These are phyloP conservation scores for Whalleya microplaca DNA, from an alignment of 2,329 filamentous ascomycete genomes.

Conservation along the genomic window DNA sequence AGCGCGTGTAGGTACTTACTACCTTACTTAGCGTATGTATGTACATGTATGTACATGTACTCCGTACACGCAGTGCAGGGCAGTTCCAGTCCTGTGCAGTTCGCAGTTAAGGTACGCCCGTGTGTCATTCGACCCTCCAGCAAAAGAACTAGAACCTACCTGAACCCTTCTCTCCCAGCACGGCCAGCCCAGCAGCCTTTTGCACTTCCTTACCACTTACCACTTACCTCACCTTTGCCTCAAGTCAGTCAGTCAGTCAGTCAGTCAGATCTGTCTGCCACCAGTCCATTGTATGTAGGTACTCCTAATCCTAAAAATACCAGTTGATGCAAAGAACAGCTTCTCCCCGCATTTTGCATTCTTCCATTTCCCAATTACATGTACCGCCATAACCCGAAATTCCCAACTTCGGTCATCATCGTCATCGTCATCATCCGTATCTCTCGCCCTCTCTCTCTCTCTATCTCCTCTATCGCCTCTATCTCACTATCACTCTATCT, in stretches of 20 bases:
- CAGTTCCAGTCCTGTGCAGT: too few species aligned
- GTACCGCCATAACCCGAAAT: not conserved
- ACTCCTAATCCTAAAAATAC: conserved; percentile 19
- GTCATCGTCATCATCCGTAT: conserved; percentile 23
- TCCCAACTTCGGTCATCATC: conserved; percentile 24
- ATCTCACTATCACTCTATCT: conserved; percentile 19
- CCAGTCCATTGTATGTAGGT: not conserved
- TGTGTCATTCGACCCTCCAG: conserved; percentile 3
- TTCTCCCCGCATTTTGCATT: conserved; percentile 28
- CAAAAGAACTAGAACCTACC: not conserved
- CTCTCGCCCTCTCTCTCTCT: conserved; percentile 2
- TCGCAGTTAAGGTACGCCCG: too few species aligned
- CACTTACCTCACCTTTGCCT: not conserved
- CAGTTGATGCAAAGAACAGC: conserved; percentile 18
- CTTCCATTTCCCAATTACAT: not conserved
- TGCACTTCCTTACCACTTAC: not conserved
- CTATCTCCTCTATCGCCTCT: conserved; percentile 20
- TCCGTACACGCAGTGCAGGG: conserved; percentile 6
- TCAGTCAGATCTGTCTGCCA: too few species aligned
- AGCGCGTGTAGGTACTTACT: too few species aligned
- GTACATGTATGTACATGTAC: too few species aligned
- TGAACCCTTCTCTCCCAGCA: not conserved
- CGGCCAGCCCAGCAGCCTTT: not conserved
- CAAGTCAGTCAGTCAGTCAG: not conserved
- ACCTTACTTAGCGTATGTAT: too few species aligned